A percentile compares a stretch with the other conserved stretches of the same genome.
These are phyloP conservation scores for Sechiopsis laciniata DNA, from an alignment of 306 rosid species.

Conservation along the genomic window DNA sequence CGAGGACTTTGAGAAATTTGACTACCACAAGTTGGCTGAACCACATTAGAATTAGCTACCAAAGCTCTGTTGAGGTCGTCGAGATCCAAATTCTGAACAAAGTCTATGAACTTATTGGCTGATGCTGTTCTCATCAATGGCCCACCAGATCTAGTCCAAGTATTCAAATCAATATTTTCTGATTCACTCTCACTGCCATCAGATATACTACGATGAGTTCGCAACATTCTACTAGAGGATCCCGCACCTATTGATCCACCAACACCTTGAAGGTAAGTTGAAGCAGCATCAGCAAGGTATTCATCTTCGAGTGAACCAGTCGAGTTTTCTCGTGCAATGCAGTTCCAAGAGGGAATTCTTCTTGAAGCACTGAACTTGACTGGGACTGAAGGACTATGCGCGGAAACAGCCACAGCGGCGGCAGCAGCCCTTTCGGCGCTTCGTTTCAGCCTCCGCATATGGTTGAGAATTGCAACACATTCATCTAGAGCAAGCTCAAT, in stretches of 20 bases:
- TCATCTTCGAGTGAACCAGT: conserved; percentile 81
- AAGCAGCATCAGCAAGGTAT: conserved; percentile 40
- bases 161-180: conserved; percentile 45
- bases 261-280: conserved; percentile 48
- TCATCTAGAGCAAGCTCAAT: conserved; percentile 92
- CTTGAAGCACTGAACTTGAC: conserved; percentile 62
- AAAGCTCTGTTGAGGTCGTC: conserved; percentile 51
- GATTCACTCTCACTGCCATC: conserved; percentile 85
- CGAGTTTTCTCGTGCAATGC: conserved; percentile 93
- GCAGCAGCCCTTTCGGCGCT: conserved; percentile 75
- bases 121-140: conserved; percentile 93
- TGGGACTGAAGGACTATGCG: conserved; percentile 50
- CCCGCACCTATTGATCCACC: conserved; percentile 33
- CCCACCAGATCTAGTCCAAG: conserved; percentile 94
- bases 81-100: conserved; percentile 64
- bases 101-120: conserved; percentile 64
- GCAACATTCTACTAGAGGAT: conserved; percentile 35
- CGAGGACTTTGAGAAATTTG: conserved; percentile 27
- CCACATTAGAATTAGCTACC: conserved; percentile 33
- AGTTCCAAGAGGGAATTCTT: conserved; percentile 97
- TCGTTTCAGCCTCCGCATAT: conserved; percentile 77
- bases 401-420: conserved; percentile 63
- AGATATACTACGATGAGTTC: conserved; percentile 36
- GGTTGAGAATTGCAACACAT: conserved; percentile 78
- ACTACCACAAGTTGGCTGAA: conserved; percentile 32